Percentiles rank a stretch among this genome's conserved stretches.
phyloP scores from a whole-genome alignment of 1,284 basidiomycete species.

The Xerocomus cyaneibrunnescens region DNA sequence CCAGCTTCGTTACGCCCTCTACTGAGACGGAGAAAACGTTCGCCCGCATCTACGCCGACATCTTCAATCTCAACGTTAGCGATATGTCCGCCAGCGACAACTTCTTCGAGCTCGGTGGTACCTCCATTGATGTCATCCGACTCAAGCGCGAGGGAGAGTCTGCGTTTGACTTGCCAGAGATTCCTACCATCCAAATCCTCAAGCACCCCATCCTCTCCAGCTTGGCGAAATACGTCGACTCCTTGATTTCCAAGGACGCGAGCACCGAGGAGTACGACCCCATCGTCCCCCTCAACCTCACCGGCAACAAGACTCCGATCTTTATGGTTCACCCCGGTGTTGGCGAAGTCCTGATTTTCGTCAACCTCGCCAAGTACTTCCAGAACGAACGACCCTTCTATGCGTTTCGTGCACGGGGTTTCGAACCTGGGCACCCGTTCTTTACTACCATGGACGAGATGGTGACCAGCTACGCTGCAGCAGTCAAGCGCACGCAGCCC shows the following conservation, averaged over 20 bases:
- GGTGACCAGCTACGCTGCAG: slow-evolving; percentile 40
- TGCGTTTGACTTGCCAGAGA: slow-evolving; percentile 36
- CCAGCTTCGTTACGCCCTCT: slow-evolving; percentile 24
- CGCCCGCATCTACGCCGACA: slow-evolving; percentile 30
- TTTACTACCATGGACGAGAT: slow-evolving; percentile 44
- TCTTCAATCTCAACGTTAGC: slow-evolving; percentile 24
- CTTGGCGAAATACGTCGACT: slow-evolving; percentile 32
- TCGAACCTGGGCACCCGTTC: slow-evolving; percentile 40
- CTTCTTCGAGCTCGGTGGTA: slow-evolving; percentile 37
- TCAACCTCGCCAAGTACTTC: slow-evolving; percentile 44
- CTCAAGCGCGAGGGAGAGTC: slow-evolving; percentile 39
- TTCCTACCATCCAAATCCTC: slow-evolving; percentile 44
- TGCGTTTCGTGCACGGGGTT: slow-evolving; percentile 45
- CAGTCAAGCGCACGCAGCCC: slow-evolving; percentile 39
- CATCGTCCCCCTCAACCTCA: slow-evolving; percentile 40
- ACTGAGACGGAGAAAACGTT: slow-evolving; percentile 31
- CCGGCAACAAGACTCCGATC: slow-evolving; percentile 43
- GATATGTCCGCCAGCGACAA: slow-evolving; percentile 33
- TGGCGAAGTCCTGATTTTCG: slow-evolving; percentile 42
- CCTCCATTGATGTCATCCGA: slow-evolving; percentile 34
- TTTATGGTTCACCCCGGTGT: slow-evolving; percentile 41
- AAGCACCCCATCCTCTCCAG: slow-evolving; percentile 39
- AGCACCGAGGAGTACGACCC: slow-evolving; percentile 31
- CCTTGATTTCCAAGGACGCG: slow-evolving; percentile 20
- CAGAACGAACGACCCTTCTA: slow-evolving; percentile 44